Base-by-base conservation (phyloP, 2,329 filamentous ascomycete species). In the Penicillium sp. region DNA sequence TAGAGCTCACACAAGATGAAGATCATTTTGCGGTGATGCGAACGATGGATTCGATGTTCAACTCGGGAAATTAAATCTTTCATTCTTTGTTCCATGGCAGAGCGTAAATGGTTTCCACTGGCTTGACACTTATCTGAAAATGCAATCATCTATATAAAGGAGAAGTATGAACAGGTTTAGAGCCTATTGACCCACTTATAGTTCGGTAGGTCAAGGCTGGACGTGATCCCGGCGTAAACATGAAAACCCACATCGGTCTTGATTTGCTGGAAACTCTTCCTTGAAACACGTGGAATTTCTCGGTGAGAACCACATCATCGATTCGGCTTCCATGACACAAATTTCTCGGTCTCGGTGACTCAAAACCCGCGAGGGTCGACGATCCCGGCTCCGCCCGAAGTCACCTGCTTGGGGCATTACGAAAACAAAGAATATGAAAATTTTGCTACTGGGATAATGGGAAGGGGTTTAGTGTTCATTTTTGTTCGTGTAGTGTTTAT, bases 1-100 rank as follows among this genome's bases (percentile, higher is more conserved):
- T 86, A 4, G 74, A 79, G 0, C 55, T 76, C 0, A 73, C 83
- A 29, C 73, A 83, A 1, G 82, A 74, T 5, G 88, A 95, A 58
- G 65, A 56, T n/a, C 67, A 67, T 3, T 94, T 93, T 53, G 65
- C 71, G 11, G 69, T 85, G 20, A 49, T 44, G 41, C 47, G 51
- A 33, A 62, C 60, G 6, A 50, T 51, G 3, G 58, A 57, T 27
- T 60, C 60, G 4, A 42, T 37, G 10, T 60, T 55, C 39, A 40
- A 50, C 6, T 35, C 47, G 5, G 31, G 23, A 11, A 18, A 13
- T 13, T 14, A 10, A 30, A 9, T n/a, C n/a, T n/a, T n/a, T n/a
- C n/a, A n/a, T n/a, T n/a, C n/a, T n/a, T n/a, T n/a, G n/a, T n/a
- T n/a, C n/a, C n/a, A n/a, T n/a, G n/a, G n/a, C n/a, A n/a, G n/a